Percentiles rank a stretch among this genome's conserved stretches.
Conservation (phyloP, 202 grass and related monocot genomes). For the Zoysia matrella region DNA sequence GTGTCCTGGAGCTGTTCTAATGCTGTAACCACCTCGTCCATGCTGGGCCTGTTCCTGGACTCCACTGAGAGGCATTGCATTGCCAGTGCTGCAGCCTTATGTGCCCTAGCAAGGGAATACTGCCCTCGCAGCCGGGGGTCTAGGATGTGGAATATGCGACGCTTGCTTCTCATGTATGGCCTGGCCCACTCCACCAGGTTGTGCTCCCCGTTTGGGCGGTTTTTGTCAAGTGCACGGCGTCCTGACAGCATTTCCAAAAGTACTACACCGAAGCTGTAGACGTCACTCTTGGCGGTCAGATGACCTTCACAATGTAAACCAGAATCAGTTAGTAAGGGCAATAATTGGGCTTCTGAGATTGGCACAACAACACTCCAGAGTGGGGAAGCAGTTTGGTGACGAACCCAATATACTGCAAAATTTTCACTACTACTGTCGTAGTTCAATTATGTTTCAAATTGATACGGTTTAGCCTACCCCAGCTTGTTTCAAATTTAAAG, state of each 20-base stretch:
- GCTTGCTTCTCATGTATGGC: slow-evolving; percentile 67
- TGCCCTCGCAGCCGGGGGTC: slow-evolving; percentile 63
- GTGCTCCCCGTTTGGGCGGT: slow-evolving; percentile 65
- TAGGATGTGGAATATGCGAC: slow-evolving; percentile 60
- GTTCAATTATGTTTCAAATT: not conserved
- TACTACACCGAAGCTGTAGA: slow-evolving; percentile 79
- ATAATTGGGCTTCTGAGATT: slow-evolving; percentile 18
- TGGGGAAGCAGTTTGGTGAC: not conserved
- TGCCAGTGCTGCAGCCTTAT: slow-evolving; percentile 59
- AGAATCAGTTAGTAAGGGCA: not conserved
- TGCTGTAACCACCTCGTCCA: slow-evolving; percentile 60
- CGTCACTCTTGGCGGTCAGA: slow-evolving; percentile 72
- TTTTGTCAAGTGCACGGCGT: slow-evolving; percentile 70
- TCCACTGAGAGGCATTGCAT: slow-evolving; percentile 70
- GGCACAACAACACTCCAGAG: not conserved
- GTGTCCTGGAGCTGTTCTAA: slow-evolving; percentile 72
- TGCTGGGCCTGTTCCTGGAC: slow-evolving; percentile 61
- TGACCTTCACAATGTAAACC: slow-evolving; percentile 52
- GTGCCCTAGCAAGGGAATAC: slow-evolving; percentile 61
- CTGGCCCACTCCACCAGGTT: slow-evolving; percentile 78
- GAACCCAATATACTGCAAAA: not conserved
- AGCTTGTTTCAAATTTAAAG: too few relatives aligned
- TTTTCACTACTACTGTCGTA: not conserved
- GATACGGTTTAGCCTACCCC: too few relatives aligned
- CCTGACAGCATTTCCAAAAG: slow-evolving; percentile 73